Base-by-base conservation (phyloP, 1,139 yeast genomes). In the Eremothecium gossypii region DNA sequence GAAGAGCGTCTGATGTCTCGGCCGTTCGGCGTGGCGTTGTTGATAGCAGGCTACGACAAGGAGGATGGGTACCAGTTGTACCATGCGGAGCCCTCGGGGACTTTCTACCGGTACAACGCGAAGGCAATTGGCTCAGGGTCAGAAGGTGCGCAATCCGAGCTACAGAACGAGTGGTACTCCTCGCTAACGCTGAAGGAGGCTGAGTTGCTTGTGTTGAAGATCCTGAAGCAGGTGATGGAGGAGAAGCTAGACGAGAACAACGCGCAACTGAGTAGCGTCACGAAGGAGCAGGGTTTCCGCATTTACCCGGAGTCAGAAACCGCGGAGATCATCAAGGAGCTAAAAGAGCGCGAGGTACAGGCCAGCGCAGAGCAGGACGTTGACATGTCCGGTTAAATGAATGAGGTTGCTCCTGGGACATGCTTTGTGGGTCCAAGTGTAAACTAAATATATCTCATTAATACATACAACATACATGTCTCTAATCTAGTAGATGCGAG, bases 11-110 rank as follows among this genome's bases (percentile, higher is more conserved):
- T 89, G 55, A 93, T 93, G 99, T 86, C 96, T 4, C 79, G 99
- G 68, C 99, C 99, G 8, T 93, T 93, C 65, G 99, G 99, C 61
- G 99, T 93, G 41, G 99, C 99, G 1, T 70, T 93, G 51, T 74
- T 93, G 59, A 83, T 93, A 60, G 98, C 98, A 7, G 99, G 99
- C 40, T 74, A 80, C 54, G 98, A 91, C 67, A 72, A 77, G 48
- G 94, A 86, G 54, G 82, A 85, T 57, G 98, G 98, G 0, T 96
- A 96, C 41, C 98, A 91, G 66, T 74, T 93, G 59, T 83, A 84
- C 63, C 97, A 93, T 62, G 96, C 98, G n/a, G 99, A 93, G 66
- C 98, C 99, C 33, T 83, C 96, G 12, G 99, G 99, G 47, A 91
- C 99, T 1, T 93, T 87, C 57, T 93, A 91, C 69, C 77, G 94